Percentiles rank a stretch among this genome's conserved stretches.
These are phyloP conservation scores for Alternaria metachromatica DNA, from an alignment of 2,329 filamentous ascomycete genomes.

Conservation along the genomic window DNA sequence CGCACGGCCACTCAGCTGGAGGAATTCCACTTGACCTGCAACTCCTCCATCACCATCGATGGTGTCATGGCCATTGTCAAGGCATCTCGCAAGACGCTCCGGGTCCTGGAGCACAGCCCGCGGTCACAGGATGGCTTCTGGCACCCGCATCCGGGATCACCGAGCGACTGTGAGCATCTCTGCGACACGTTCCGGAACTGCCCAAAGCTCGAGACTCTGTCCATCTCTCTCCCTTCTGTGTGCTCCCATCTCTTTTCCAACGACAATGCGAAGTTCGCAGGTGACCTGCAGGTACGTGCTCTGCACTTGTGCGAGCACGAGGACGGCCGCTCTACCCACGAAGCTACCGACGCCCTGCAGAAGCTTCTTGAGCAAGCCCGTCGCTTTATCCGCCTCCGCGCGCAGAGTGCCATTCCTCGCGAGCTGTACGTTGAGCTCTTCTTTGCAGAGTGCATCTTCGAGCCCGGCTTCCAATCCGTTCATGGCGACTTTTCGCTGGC, in stretches of 20 bases:
- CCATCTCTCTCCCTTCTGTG: conserved; percentile 57
- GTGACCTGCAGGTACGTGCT: conserved; percentile 59
- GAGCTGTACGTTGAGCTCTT: conserved; percentile 58
- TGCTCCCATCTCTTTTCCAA: conserved; percentile 57
- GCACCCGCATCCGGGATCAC: conserved; percentile 57
- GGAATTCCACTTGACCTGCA: conserved; percentile 61
- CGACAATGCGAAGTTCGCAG: conserved; percentile 52
- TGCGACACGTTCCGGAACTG: conserved; percentile 56
- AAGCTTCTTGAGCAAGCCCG: conserved; percentile 52
- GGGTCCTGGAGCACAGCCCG: conserved; percentile 62
- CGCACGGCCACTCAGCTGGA: conserved; percentile 59
- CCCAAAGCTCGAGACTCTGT: conserved; percentile 56
- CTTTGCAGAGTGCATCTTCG: conserved; percentile 60
- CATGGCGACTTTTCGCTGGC: conserved; percentile 58
- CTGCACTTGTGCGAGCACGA: conserved; percentile 55
- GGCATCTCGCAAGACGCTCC: conserved; percentile 56
- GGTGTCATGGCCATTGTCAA: conserved; percentile 61
- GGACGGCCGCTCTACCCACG: conserved; percentile 44
- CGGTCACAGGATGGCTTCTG: conserved; percentile 60
- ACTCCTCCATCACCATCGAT: conserved; percentile 60
- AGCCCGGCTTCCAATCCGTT: conserved; percentile 54
- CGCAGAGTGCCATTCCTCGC: conserved; percentile 44
- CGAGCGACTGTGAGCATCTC: conserved; percentile 54
- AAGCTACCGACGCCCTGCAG: conserved; percentile 48
- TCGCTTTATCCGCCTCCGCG: conserved; percentile 48